Evolutionary conservation across 164 flowering plant species (phyloP).

Genomic region (grape (Vitis vinifera)): ASM3070453v1 NC_081822.1:10822501-10823000

Average conservation of each 20-base stretch:
- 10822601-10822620: neutral
- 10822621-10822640: neutral
- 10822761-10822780: neutral
- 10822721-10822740: neutral
- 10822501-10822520: too few relatives aligned
- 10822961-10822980: too few relatives aligned
- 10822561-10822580: neutral
- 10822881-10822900: constrained; percentile 83
- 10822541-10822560: neutral
- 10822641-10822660: neutral
- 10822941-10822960: too few relatives aligned
- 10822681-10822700: neutral
- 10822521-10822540: too few relatives aligned
- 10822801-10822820: constrained; percentile 37
- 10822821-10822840: constrained; percentile 87
- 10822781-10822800: neutral
- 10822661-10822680: neutral
- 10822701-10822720: neutral
- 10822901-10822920: constrained; percentile 84
- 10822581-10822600: neutral
- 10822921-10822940: constrained; percentile 78
- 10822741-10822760: neutral
- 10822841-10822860: constrained; percentile 60
- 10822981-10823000: too few relatives aligned
- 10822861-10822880: constrained; percentile 59